phyloP scores from a whole-genome alignment of 352 stramenopile genomes.

The Globisporangium heterothallicum region DNA sequence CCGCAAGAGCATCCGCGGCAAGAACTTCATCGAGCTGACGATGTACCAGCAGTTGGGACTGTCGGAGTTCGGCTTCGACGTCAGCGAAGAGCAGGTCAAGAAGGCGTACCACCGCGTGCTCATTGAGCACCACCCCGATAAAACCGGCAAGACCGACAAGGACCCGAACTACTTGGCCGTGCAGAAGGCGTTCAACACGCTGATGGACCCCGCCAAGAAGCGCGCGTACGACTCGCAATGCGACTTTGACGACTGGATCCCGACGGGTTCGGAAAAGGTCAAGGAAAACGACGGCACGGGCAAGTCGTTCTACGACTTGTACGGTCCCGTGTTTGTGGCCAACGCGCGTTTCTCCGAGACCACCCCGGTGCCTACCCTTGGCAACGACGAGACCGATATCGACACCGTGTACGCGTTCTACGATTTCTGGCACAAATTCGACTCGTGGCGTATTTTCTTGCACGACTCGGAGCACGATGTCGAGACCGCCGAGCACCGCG shows the following conservation, averaged over 20 bases:
- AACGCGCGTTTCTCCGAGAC: constrained; percentile 83
- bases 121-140: constrained; percentile 85
- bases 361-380: constrained; percentile 67
- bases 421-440: constrained; percentile 89
- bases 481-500: constrained; percentile 74
- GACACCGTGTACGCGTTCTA: constrained; percentile 79
- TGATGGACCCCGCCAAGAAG: constrained; percentile 81
- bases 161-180: constrained; percentile 86
- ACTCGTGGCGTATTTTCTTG: constrained; percentile 82
- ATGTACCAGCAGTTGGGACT: constrained; percentile 86
- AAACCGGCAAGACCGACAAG: constrained; percentile 87
- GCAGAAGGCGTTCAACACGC: constrained; percentile 76
- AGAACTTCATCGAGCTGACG: constrained; percentile 77
- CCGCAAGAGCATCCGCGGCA: constrained; percentile 71
- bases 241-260: constrained; percentile 84
- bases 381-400: constrained; percentile 52
- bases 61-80: constrained; percentile 70
- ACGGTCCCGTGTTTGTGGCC: constrained; percentile 69
- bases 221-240: constrained; percentile 82
- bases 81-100: constrained; percentile 81
- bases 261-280: constrained; percentile 71
- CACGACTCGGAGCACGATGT: constrained; percentile 85
- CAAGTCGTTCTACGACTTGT: constrained; percentile 85
- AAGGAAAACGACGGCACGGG: constrained; percentile 65
- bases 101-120: constrained; percentile 86